These are phyloP conservation scores for Melampsora larici-populina DNA, from an alignment of 1,284 basidiomycete genomes.

Conservation along the genomic window DNA sequence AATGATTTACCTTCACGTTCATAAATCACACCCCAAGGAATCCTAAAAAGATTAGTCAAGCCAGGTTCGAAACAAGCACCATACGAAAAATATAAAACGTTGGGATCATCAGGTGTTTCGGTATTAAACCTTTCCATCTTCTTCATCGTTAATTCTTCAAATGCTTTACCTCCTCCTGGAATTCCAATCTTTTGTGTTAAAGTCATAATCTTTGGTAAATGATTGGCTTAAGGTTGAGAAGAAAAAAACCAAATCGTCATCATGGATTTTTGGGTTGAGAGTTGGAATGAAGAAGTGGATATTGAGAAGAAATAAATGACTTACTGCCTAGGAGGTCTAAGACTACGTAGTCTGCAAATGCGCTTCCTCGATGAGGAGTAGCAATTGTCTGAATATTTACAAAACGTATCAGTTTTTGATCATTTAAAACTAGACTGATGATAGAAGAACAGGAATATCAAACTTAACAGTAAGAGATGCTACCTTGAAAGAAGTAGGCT, in stretches of 20 bases:
- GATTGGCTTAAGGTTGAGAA: conserved; percentile 48
- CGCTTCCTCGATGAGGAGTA: conserved; percentile 85
- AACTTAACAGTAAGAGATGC: conserved; percentile 67
- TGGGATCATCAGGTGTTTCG: conserved; percentile 69
- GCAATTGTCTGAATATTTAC: conserved; percentile 64
- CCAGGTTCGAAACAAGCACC: conserved; percentile 84
- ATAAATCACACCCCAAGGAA: conserved; percentile 1
- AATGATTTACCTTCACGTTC: conserved; percentile 21
- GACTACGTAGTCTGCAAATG: conserved; percentile 88
- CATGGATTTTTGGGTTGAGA: no score
- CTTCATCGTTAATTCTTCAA: conserved; percentile 77
- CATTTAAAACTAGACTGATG: not conserved
- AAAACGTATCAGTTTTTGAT: not conserved
- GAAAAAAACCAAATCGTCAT: conserved; percentile 12
- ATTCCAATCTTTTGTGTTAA: conserved; percentile 73
- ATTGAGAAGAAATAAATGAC: conserved; percentile 49
- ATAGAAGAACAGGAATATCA: not conserved
- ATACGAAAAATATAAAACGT: conserved; percentile 86
- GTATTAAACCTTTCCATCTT: conserved; percentile 85
- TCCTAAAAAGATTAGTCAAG: conserved; percentile 73
- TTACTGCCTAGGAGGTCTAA: conserved; percentile 67
- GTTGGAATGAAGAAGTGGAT: no score
- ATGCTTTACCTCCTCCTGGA: conserved; percentile 79
- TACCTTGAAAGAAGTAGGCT: conserved; percentile 60
- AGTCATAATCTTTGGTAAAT: conserved; percentile 56